These are phyloP conservation scores for Pythium dissotocum DNA, from an alignment of 352 stramenopile genomes.

Conservation along the genomic window DNA sequence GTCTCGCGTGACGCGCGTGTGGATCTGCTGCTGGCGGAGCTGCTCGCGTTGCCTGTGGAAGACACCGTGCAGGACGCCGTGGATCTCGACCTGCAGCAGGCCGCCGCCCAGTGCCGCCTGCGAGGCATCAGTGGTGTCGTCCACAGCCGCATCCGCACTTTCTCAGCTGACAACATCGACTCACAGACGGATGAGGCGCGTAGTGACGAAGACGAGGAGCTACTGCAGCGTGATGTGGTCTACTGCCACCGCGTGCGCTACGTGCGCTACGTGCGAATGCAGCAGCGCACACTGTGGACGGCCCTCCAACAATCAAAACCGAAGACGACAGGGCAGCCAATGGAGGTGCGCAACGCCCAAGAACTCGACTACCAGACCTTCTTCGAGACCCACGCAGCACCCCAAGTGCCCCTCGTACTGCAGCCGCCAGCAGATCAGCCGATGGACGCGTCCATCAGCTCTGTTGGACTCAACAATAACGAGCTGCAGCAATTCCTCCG, in stretches of 20 bases:
- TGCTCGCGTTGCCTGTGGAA: conserved; percentile 18
- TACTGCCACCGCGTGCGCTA: conserved; percentile 59
- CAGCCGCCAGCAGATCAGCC: conserved; percentile 3
- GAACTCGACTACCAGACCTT: conserved; percentile 62
- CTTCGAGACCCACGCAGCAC: conserved; percentile 57
- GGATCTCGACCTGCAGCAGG: conserved; percentile 16
- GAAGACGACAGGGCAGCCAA: not conserved
- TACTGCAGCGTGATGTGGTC: conserved; percentile 2
- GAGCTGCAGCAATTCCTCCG: conserved; percentile 19
- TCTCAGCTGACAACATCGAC: not conserved
- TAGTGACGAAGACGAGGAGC: not conserved
- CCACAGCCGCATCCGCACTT: not conserved
- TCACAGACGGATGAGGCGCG: not conserved
- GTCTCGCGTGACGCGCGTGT: conserved; percentile 8
- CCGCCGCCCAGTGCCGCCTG: conserved; percentile 17
- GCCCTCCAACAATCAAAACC: conserved; percentile 13
- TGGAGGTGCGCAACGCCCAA: conserved; percentile 22
- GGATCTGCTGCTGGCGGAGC: conserved; percentile 13
- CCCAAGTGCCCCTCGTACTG: conserved; percentile 38
- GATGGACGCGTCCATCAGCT: not conserved
- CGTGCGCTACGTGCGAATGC: conserved; percentile 44
- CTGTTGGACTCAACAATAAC: not conserved
- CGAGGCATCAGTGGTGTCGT: conserved; percentile 20
- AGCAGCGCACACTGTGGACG: conserved; percentile 29
- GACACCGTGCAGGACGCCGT: not conserved